A percentile compares a stretch with the other conserved stretches of the same genome.
Evolutionary conservation across 306 rosid species (phyloP).

Genomic region (Betula pendula): DNA sequence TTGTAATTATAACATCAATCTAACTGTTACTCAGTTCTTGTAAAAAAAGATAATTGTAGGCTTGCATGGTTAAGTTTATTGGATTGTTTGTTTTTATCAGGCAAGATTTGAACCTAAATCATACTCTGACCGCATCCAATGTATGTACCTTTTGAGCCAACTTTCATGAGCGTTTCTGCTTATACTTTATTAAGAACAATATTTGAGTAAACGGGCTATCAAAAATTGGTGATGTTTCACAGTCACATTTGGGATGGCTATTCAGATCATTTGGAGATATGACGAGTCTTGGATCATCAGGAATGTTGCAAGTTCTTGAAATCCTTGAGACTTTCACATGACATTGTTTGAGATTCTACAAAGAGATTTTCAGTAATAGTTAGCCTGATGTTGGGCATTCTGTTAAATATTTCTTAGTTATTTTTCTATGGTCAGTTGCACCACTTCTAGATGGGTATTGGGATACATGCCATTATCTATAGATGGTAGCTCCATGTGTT

Average conservation of each 20-base stretch:
- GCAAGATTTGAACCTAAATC: neutral
- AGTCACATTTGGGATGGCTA: neutral
- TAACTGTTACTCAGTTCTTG: neutral
- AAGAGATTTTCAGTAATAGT: neutral
- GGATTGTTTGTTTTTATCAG: neutral
- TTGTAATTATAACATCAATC: neutral
- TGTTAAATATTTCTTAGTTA: neutral
- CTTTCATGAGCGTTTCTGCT: neutral
- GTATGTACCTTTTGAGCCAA: neutral
- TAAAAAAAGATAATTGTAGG: neutral
- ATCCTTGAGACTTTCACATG: neutral
- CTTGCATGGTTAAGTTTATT: conserved; percentile 22
- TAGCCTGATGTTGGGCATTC: neutral
- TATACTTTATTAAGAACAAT: neutral
- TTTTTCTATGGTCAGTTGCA: neutral
- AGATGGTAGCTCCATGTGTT: neutral
- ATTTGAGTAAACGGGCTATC: neutral
- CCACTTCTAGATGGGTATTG: neutral
- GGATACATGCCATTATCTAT: neutral
- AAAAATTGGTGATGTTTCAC: neutral
- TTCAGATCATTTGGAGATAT: neutral
- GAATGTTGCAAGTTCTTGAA: neutral
- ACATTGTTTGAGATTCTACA: neutral
- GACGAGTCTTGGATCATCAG: neutral
- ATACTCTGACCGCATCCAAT: no score